Evolutionary conservation across 2,329 filamentous ascomycete species (phyloP).

Genomic region (Paecilomyces formosus): DNA sequence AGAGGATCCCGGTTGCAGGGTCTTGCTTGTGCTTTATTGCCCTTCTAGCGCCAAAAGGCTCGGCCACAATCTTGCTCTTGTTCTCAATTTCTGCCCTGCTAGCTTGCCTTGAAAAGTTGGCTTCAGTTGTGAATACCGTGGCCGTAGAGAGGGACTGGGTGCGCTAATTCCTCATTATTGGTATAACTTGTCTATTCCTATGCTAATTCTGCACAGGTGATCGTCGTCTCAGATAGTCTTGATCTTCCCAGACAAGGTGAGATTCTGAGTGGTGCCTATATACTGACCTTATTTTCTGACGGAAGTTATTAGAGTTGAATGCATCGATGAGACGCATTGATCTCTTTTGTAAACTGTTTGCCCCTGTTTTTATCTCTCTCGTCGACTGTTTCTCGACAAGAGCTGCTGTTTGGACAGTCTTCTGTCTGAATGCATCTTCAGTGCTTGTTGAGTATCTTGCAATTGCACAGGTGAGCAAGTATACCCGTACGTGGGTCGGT

Average conservation of each 20-base stretch:
- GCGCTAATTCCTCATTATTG: conserved; percentile 2
- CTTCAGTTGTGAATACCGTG: conserved; percentile 57
- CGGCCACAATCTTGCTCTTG: conserved; percentile 11
- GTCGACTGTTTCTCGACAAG: conserved; percentile 38
- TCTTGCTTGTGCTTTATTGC: conserved; percentile 43
- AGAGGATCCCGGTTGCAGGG: conserved; percentile 34
- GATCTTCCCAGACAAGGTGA: conserved; percentile 36
- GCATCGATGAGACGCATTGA: conserved; percentile 52
- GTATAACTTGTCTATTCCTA: not conserved
- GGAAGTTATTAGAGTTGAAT: conserved; percentile 34
- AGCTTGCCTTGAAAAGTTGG: conserved; percentile 63
- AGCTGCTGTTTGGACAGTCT: conserved; percentile 41
- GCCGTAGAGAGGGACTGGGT: conserved; percentile 66
- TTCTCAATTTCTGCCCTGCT: conserved; percentile 40
- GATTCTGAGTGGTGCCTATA: conserved; percentile 18
- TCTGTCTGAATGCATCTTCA: conserved; percentile 36
- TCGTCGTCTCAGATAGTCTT: conserved; percentile 23
- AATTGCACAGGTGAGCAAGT: conserved; percentile 25
- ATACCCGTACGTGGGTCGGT: not conserved
- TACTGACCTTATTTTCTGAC: not conserved
- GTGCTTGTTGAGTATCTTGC: conserved; percentile 34
- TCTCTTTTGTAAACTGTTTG: conserved; percentile 49
- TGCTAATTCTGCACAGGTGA: conserved; percentile 12
- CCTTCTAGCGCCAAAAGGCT: conserved; percentile 13
- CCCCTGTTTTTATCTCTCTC: conserved; percentile 45